Evolutionary conservation across 129 eudicot genomes (phyloP).

Genomic region (Helianthus tuberosus): DNA sequence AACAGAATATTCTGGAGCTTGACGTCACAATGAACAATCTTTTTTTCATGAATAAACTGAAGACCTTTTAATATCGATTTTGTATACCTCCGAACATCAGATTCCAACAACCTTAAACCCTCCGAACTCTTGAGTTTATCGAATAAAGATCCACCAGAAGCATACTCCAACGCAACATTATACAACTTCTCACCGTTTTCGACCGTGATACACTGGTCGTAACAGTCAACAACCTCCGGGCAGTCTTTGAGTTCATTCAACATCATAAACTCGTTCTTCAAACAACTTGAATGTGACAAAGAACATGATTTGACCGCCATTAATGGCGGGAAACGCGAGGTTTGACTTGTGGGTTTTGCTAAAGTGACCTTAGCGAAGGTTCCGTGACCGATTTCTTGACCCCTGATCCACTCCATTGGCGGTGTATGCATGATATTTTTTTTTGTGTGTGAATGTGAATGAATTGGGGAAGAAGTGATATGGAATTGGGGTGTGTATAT

Average conservation of each 20-base stretch:
- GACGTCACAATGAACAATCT: constrained; percentile 43
- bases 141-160: constrained; percentile 63
- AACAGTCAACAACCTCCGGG: constrained; percentile 49
- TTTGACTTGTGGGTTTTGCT: constrained; percentile 53
- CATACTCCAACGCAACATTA: constrained; percentile 71
- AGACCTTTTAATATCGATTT: constrained; percentile 35
- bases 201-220: constrained; percentile 42
- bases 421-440: not conserved
- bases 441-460: not conserved
- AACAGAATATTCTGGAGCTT: constrained; percentile 38
- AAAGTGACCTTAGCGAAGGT: constrained; percentile 69
- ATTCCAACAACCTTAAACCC: constrained; percentile 13
- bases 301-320: constrained; percentile 76
- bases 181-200: constrained; percentile 58
- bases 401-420: constrained; percentile 70
- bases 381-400: constrained; percentile 68
- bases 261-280: constrained; percentile 47
- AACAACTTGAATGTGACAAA: constrained; percentile 37
- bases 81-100: constrained; percentile 28
- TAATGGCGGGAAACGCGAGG: constrained; percentile 25
- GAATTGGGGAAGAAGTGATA: constrained; percentile 26
- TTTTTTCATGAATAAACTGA: constrained; percentile 23
- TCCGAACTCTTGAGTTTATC: constrained; percentile 42
- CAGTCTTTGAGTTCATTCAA: constrained; percentile 50
- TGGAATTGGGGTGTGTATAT: constrained; percentile 6